Base-by-base conservation (phyloP, 306 rosid species). In the Crotalaria pallida region DNA sequence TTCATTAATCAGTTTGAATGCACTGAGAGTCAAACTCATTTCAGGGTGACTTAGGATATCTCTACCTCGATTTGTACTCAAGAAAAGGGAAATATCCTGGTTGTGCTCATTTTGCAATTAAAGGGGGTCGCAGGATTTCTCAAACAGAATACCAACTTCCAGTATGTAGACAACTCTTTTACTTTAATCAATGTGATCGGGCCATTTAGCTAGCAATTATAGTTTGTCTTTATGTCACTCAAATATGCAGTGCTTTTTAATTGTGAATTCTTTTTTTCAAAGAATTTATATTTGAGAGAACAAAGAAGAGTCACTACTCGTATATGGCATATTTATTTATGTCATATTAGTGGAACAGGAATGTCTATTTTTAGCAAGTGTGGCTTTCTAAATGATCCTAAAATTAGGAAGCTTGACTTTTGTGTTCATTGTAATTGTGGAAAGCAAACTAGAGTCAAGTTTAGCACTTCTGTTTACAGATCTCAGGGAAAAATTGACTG, bases 61-160 rank as follows among this genome's bases (percentile, higher is more conserved):
- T 82, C 6, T 82, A 79, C 81, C 84, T 82, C 0, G 86, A 82
- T 71, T 47, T 82, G 61, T 79, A 82, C 81, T 79, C 86, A 11
- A 79, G 86, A 59, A 79, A 73, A 65, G 86, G 84, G 29, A 82
- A 82, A 43, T 82, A 79, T 75, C 86, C 86, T 71, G 79, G 86
- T 40, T 82, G 83, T 82, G 86, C 86, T 71, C 86, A 82, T 79
- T 82, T 82, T 75, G 83, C 86, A 13, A 82, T 79, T 15, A 82
- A 82, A 75, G 84, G 86, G 19, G 81, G 81, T 17, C 73, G 83
- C 76, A 82, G 76, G 76, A 82, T 82, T 75, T 82, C 86, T 71
- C 83, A 71, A 71, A 65, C 83, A 41, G 86, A 82, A 79, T 82
- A 79, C 71, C 86, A 82, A 71, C 86, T 82, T 75, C 86, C 86